Evolutionary conservation across 73 alveolate genomes (phyloP), one percentile per base, ranked within the genome.

Genomic region (Paramecium primaurelia): DNA sequence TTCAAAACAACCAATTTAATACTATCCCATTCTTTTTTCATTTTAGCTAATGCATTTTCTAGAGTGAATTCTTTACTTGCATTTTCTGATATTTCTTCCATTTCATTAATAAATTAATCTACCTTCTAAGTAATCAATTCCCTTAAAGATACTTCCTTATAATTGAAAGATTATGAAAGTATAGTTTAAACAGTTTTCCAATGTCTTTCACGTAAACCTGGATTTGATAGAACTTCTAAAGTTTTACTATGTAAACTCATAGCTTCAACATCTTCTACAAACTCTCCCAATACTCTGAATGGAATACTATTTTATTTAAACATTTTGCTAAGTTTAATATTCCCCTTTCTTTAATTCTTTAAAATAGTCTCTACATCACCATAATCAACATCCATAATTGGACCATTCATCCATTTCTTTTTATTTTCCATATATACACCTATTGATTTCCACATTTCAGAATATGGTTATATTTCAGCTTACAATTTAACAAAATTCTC

Each of bases 171-270:
- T 10, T 42, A 37, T 16, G 77, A 91, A n/a, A 91, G 59, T 4
- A 92, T 86, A 49, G 30, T 95, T 92, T 93, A 80, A 86, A 98
- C 96, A 90, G 97, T 96, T 37, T 96, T 96, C 99, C 99, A 97
- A 93, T 98, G 99, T 83, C 99, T 93, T 30, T 97, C 98, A 80
- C 97, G 94, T 38, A 98, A 92, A n/a, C 99, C 99, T 73, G 96
- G 96, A 59, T 93, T 95, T 64, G 97, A 95, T 22, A 96, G 71
- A 2, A 95, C 73, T 92, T 94, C 93, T 25, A 96, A 86, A n/a
- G 95, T 86, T 6, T 97, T 97, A 40, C 96, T 75, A 60, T 92
- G 77, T 30, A 71, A 88, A 45, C 93, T 92, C 92, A 95, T 92
- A 8, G 58, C 60, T 16, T 51, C 58, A 22, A 93, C 86, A 30